Base-by-base conservation (phyloP, 1,284 basidiomycete species). In the Heterobasidion parviporum region DNA sequence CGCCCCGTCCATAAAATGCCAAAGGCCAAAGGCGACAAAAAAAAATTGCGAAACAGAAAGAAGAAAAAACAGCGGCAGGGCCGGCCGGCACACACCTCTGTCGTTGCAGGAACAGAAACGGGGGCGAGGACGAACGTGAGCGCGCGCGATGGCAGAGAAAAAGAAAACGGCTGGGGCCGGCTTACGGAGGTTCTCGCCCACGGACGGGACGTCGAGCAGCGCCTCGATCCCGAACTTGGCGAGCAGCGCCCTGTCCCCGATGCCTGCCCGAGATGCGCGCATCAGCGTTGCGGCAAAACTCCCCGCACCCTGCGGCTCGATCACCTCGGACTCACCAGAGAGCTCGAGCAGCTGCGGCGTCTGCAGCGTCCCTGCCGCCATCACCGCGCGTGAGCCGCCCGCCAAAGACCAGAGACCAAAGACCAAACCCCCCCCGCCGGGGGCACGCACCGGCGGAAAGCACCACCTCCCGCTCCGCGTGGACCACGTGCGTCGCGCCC, bases 401-500 rank as follows among this genome's bases (percentile, higher is more conserved):
- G 18, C 18, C 18, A 18, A 18, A 2, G 18, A 18, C 18, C 18
- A 18, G 2, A 18, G 18, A 18, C 18, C 18, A 18, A 18, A 18
- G 18, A 18, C 18, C n/a, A n/a, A n/a, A n/a, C n/a, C n/a, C n/a
- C n/a, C 18, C 18, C 18, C 18, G 18, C 18, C 18, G 18, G 18
- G 18, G 18, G 18, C 18, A 41, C 56, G 14, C 18, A 58, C 62
- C 62, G 9, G 63, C 60, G 6, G 59, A 66, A n/a, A 73, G 58
- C 38, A 73, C 67, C 43, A 73, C 67, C 45, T 72, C 70, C 8
- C 64, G 56, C 9, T 33, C 52, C 2, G 68, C 71, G 8, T 57
- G 61, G 32, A 68, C 68, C 8, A 59, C 64, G 56, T 60, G 65
- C 12, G 49, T 54, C 9, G 67, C 67, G 18, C 69, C 67, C 8